phyloP scores from a whole-genome alignment of 805 yeast species.

The Lipomyces yamadae region DNA sequence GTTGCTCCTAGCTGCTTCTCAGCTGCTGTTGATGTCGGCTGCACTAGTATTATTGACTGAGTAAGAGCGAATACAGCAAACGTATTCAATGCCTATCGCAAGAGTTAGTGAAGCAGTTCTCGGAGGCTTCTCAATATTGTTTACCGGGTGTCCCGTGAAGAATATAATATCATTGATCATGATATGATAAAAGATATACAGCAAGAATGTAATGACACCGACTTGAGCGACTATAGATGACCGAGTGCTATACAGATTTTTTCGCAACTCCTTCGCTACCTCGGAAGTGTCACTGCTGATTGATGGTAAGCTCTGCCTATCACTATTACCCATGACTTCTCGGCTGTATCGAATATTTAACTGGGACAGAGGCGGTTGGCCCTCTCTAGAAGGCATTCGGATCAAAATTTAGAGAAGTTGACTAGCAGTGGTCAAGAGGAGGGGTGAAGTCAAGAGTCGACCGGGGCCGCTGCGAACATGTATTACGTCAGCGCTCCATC shows the following conservation, averaged over 20 bases:
- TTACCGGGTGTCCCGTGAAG: constrained; percentile 43
- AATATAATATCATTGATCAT: constrained; percentile 31
- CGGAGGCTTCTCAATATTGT: neutral
- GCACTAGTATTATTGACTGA: constrained; percentile 42
- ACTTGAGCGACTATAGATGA: constrained; percentile 32
- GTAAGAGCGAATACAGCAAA: constrained; percentile 39
- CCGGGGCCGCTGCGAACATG: too few relatives aligned
- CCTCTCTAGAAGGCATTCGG: neutral
- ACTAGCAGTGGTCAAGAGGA: too few relatives aligned
- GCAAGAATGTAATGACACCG: constrained; percentile 22
- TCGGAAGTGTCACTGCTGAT: neutral
- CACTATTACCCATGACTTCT: neutral
- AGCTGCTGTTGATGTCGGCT: constrained; percentile 35
- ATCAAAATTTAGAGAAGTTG: neutral
- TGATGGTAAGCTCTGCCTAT: neutral
- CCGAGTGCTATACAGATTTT: constrained; percentile 24
- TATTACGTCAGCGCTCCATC: too few relatives aligned
- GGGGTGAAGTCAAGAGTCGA: too few relatives aligned
- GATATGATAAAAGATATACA: constrained; percentile 30
- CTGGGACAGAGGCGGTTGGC: neutral
- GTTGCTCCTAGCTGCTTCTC: constrained; percentile 40
- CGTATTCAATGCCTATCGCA: constrained; percentile 32
- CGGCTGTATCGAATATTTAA: neutral
- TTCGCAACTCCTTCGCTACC: neutral
- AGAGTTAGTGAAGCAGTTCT: neutral